Percentiles rank a stretch among this genome's conserved stretches.
phyloP scores from a whole-genome alignment of 306 rosid genomes.

The Cucurbita moschata region DNA sequence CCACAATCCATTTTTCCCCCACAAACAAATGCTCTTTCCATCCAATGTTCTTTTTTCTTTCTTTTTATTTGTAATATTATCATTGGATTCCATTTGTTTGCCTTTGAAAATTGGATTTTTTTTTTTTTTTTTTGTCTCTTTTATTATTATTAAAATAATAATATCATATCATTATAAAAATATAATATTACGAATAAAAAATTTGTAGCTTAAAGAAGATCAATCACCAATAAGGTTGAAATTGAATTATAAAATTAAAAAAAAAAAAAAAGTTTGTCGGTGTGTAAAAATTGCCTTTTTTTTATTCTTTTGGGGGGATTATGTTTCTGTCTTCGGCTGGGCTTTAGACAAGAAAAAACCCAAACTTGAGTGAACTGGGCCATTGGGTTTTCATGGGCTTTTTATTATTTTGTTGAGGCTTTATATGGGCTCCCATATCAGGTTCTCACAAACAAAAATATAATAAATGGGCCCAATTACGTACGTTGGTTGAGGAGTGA shows the following conservation, averaged over 20 bases:
- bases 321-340: neutral
- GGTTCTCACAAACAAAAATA: neutral
- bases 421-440: neutral
- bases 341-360: neutral
- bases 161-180: too few species aligned
- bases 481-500: too few species aligned
- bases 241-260: neutral
- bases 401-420: too few species aligned
- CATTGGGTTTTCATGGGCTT: neutral
- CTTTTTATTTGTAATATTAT: neutral
- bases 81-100: slow-evolving; percentile 45
- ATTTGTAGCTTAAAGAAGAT: too few species aligned
- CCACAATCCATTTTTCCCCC: slow-evolving; percentile 9
- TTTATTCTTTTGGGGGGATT: neutral
- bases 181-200: too few species aligned
- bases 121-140: neutral
- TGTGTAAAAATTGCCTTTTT: neutral
- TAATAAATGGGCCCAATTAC: neutral
- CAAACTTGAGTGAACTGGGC: neutral
- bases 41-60: neutral
- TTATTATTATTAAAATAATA: too few species aligned
- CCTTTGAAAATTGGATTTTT: slow-evolving; percentile 19
- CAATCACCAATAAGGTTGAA: neutral
- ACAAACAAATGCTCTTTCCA: neutral
- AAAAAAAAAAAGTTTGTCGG: neutral